Conservation (phyloP, 768 basidiomycete species). For the Kwoniella newhampshirensis region DNA sequence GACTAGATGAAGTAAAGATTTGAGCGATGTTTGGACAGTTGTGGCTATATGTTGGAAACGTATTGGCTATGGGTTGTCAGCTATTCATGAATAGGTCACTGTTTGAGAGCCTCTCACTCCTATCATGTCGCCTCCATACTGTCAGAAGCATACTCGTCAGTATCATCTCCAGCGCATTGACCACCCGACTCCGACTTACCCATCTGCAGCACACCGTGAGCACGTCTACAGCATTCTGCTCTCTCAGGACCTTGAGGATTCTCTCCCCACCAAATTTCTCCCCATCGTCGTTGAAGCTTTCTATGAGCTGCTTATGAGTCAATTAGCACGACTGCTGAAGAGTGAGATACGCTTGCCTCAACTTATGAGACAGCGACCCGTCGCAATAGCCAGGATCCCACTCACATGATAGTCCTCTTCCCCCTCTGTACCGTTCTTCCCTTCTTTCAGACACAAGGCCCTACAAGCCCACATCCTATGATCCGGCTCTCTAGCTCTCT, state of each 20-base stretch:
- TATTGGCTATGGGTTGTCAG: conserved; percentile 34
- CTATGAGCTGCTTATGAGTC: conserved; percentile 26
- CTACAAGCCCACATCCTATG: conserved; percentile 49
- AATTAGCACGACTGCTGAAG: too few species aligned
- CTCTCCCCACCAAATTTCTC: conserved; percentile 47
- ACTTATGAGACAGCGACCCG: too few species aligned
- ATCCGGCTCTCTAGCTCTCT: conserved; percentile 47
- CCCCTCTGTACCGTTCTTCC: conserved; percentile 44
- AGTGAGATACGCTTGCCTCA: too few species aligned
- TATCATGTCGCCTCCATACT: conserved; percentile 50
- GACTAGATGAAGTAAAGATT: conserved; percentile 20
- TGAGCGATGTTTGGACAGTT: conserved; percentile 36
- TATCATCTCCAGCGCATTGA: background rate
- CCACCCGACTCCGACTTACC: conserved; percentile 24
- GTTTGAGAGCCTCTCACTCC: conserved; percentile 31
- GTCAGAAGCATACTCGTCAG: background rate
- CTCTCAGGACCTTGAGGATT: conserved; percentile 33
- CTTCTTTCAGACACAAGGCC: conserved; percentile 35
- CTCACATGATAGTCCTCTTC: conserved; percentile 48
- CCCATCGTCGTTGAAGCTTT: conserved; percentile 41
- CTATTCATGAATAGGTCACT: too few species aligned
- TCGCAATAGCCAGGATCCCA: background rate
- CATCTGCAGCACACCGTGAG: conserved; percentile 44
- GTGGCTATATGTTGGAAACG: conserved; percentile 47
- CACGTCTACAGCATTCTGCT: conserved; percentile 39